Conservation (phyloP, 805 yeast genomes). For the Candida sanyiensis region DNA sequence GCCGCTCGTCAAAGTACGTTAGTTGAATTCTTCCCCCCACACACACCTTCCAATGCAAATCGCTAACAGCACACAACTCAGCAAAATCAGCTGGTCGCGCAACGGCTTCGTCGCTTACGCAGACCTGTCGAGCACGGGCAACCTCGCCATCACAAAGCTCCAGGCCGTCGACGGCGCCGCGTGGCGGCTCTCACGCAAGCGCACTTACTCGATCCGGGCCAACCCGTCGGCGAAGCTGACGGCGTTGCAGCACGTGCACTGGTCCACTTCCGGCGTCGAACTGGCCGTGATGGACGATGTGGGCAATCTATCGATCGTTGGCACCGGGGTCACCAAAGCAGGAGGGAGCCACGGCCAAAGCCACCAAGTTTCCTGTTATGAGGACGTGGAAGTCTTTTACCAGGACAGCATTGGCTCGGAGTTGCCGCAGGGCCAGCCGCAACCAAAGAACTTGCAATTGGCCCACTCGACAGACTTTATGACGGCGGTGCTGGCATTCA, state of each 20-base stretch:
- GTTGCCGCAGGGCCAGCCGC: background rate
- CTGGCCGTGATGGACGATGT: conserved; percentile 69
- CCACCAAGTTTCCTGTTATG: conserved; percentile 21
- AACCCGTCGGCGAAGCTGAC: conserved; percentile 25
- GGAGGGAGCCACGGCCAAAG: conserved; percentile 30
- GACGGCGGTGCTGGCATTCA: conserved; percentile 37
- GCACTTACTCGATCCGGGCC: conserved; percentile 19
- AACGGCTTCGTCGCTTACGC: conserved; percentile 79
- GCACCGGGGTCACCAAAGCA: conserved; percentile 42
- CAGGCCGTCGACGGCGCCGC: conserved; percentile 68
- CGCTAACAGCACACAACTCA: conserved; percentile 3
- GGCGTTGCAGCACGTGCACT: conserved; percentile 45
- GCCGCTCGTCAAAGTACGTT: conserved; percentile 2
- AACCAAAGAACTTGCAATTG: conserved; percentile 1
- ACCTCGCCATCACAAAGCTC: conserved; percentile 28
- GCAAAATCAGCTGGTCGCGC: conserved; percentile 55
- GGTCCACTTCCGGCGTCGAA: conserved; percentile 80
- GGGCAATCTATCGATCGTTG: conserved; percentile 59
- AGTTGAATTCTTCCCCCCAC: background rate
- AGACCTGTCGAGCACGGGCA: conserved; percentile 31
- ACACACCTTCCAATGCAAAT: background rate
- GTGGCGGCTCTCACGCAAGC: conserved; percentile 54
- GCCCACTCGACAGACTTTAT: conserved; percentile 23
- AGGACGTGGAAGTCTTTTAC: conserved; percentile 27
- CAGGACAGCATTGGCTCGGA: conserved; percentile 30